phyloP scores from a whole-genome alignment of 1,284 basidiomycete genomes.

The Microbotryum saponariae region DNA sequence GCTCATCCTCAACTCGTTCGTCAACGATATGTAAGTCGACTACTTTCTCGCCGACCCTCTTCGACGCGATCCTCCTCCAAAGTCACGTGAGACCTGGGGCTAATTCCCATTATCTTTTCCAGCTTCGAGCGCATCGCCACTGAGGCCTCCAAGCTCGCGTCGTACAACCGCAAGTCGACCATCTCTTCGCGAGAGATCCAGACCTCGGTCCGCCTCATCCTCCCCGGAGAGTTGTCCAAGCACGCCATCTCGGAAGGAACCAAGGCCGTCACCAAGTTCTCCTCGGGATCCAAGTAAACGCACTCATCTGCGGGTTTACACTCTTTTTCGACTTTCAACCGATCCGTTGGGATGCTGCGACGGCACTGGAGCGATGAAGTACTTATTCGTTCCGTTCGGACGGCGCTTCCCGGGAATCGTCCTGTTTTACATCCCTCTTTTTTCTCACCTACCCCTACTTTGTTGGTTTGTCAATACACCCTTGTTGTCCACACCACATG shows the following conservation, averaged over 20 bases:
- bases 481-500: too few relatives aligned
- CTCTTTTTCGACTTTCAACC: too few relatives aligned
- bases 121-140: slow-evolving; percentile 75
- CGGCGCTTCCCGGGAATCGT: too few relatives aligned
- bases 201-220: slow-evolving; percentile 80
- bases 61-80: too few relatives aligned
- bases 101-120: not conserved
- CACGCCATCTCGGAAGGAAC: slow-evolving; percentile 77
- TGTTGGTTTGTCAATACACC: too few relatives aligned
- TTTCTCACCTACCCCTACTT: too few relatives aligned
- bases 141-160: slow-evolving; percentile 82
- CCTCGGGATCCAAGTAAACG: too few relatives aligned
- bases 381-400: too few relatives aligned
- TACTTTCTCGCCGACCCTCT: slow-evolving; percentile 5
- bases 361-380: too few relatives aligned
- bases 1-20: slow-evolving; percentile 66
- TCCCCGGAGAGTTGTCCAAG: slow-evolving; percentile 73
- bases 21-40: slow-evolving; percentile 45
- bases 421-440: too few relatives aligned
- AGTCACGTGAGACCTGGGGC: slow-evolving; percentile 3
- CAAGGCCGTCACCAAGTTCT: slow-evolving; percentile 40
- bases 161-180: slow-evolving; percentile 88
- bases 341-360: too few relatives aligned
- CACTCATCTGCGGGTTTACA: too few relatives aligned
- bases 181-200: slow-evolving; percentile 92